Conservation (phyloP, 352 stramenopile species). For the Phytopythium helicoides region DNA sequence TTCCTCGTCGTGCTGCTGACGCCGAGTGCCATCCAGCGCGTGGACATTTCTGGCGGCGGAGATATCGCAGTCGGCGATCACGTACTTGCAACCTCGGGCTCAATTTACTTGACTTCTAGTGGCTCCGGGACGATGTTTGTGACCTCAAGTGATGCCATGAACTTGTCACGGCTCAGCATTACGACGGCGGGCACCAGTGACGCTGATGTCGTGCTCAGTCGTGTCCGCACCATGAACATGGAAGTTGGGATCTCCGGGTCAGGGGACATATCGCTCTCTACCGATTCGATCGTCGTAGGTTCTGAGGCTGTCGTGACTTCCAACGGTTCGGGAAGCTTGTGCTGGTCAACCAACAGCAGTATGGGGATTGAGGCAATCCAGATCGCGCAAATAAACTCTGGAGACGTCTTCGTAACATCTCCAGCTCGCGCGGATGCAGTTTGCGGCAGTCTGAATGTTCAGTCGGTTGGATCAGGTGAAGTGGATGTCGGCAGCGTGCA, state of each 20-base stretch:
- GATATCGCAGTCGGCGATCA: background rate
- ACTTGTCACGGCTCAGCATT: background rate
- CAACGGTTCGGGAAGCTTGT: background rate
- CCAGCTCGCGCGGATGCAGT: background rate
- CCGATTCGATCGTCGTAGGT: background rate
- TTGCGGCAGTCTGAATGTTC: background rate
- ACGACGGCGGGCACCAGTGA: background rate
- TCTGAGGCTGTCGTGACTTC: background rate
- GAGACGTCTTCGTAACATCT: background rate
- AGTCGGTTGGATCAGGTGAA: background rate
- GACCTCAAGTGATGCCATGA: background rate
- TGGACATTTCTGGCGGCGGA: background rate
- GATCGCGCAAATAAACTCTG: background rate
- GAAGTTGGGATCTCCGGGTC: background rate
- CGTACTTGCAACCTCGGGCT: background rate
- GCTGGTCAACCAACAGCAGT: background rate
- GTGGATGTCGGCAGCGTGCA: background rate
- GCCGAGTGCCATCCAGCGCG: background rate
- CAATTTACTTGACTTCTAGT: background rate
- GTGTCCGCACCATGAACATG: background rate
- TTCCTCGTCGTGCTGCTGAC: background rate
- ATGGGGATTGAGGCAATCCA: background rate
- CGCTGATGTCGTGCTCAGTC: background rate
- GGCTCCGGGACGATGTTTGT: background rate
- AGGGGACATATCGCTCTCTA: background rate